Evolutionary conservation across 1,284 basidiomycete genomes (phyloP), one percentile per base, ranked within the genome.

Genomic region (Meira nashicola): DNA sequence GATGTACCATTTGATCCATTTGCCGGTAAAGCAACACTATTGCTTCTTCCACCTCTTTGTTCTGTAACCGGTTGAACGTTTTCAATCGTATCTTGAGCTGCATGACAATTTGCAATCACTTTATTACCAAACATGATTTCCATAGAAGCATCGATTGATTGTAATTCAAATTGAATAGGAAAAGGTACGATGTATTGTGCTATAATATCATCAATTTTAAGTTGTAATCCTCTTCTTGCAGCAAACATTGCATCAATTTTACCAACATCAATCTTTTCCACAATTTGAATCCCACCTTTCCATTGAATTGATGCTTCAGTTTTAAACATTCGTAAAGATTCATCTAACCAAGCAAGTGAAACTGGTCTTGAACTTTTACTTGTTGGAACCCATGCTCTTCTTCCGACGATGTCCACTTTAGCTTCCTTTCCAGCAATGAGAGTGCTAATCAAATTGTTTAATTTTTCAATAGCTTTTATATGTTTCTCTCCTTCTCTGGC

Each of bases 51-150:
- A 33, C 28, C 28, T n/a, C 33, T 33, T 48, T 6, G 47, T 57
- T 19, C 50, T 50, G 38, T 37, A 43, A 17, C 21, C 41, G 43
- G 55, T 51, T 49, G 21, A 12, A 54, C 25, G 14, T 46, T 28
- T 37, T 46, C 54, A 49, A 66, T 11, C 43, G 58, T 25, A 55
- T 58, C n/a, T 60, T 67, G 59, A 12, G 65, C 63, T 11, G 68
- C 63, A 21, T 25, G 39, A 8, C 63, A 69, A 9, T 50, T 60
- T 2, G 65, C 71, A 15, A 73, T 63, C 19, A 66, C 65, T 6
- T 61, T 66, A 41, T 61, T 67, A 9, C 65, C 57, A 41, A 55
- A 70, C n/a, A 71, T 61, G 23, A 73, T 59, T 44, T 70, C 64
- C n/a, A 73, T 52, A 37, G 68, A 60, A 12, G 67, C 69, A 19